Evolutionary conservation across 176 grass and related monocot species (phyloP), one percentile per base, ranked within the genome.

Genomic region (Guadua angustifolia): DNA sequence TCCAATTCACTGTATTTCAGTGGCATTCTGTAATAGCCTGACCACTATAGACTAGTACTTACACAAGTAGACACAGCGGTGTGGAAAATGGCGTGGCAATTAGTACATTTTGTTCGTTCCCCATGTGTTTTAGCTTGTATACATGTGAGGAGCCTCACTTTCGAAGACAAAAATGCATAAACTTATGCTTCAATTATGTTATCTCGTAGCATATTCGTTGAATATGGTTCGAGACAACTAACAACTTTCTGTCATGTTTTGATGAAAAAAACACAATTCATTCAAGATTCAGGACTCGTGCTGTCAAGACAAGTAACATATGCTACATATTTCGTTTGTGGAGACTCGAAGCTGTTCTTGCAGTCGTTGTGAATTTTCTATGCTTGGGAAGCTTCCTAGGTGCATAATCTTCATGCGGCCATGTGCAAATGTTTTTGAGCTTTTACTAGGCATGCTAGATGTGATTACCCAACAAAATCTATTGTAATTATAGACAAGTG

Each of bases 291-390:
- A 19, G 18, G 39, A 13, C 51, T 45, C 66, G 62, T 67, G 79
- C 8, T 9, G 7, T 61, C 26, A 66, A 71, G 79, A 44, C n/a
- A 83, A 35, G 71, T 73, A 35, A 39, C 68, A 62, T 49, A 33
- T 47, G 66, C 21, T 42, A 60, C 46, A 63, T 79, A 35, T 53
- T 50, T 29, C 47, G 8, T 52, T 35, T 29, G 75, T 58, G 75
- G 42, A 64, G 58, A 33, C 58, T 11, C 59, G 76, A 64, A 47
- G 25, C 22, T 79, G 76, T 44, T 74, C 38, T 1, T 40, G 12
- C 7, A 39, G 5, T n/a, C 18, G 10, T 52, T n/a, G 18, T 40
- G 49, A n/a, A 7, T 58, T 24, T 59, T 56, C 6, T 42, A 22
- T 58, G 19, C 52, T 14, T 43, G 8, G 21, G 21, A 44, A 44